Evolutionary conservation across 768 basidiomycete species (phyloP).

Genomic region (Rhodocollybia butyracea): DNA sequence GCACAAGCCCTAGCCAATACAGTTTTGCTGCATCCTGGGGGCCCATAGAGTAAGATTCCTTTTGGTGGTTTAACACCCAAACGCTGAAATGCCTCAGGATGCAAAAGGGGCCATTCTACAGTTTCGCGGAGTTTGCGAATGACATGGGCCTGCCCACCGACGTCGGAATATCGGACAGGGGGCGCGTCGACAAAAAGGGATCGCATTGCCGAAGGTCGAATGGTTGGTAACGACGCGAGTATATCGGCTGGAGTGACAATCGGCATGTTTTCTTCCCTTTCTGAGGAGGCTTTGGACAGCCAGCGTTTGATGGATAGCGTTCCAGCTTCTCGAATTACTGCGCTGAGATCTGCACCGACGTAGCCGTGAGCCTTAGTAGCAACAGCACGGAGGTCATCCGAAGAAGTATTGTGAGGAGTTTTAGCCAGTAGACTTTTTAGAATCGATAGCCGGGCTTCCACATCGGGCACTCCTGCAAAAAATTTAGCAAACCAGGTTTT

Average conservation of each 20-base stretch:
- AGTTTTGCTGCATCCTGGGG: slow-evolving; percentile 97
- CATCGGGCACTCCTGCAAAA: slow-evolving; percentile 78
- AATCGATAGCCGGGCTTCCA: slow-evolving; percentile 80
- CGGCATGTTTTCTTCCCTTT: slow-evolving; percentile 25
- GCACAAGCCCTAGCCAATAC: slow-evolving; percentile 90
- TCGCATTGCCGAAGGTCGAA: slow-evolving; percentile 92
- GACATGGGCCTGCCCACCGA: slow-evolving; percentile 80
- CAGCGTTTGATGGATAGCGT: slow-evolving; percentile 65
- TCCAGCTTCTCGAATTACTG: slow-evolving; percentile 84
- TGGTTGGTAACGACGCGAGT: slow-evolving; percentile 62
- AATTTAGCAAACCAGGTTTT: background rate
- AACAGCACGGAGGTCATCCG: slow-evolving; percentile 57
- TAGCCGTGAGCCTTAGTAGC: slow-evolving; percentile 89
- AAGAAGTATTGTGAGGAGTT: slow-evolving; percentile 71
- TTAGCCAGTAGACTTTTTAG: slow-evolving; percentile 79
- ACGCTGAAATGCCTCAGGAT: slow-evolving; percentile 82
- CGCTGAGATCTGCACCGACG: slow-evolving; percentile 93
- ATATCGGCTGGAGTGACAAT: slow-evolving; percentile 63
- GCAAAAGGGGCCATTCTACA: slow-evolving; percentile 92
- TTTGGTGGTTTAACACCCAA: slow-evolving; percentile 87
- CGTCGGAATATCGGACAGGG: slow-evolving; percentile 78
- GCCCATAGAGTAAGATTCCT: slow-evolving; percentile 90
- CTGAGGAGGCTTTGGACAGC: slow-evolving; percentile 11
- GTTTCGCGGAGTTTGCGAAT: slow-evolving; percentile 87
- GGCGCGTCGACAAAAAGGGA: slow-evolving; percentile 89